These are phyloP conservation scores for Groenewaldozyma sp. DNA, from an alignment of 1,139 yeast genomes.

Conservation along the genomic window DNA sequence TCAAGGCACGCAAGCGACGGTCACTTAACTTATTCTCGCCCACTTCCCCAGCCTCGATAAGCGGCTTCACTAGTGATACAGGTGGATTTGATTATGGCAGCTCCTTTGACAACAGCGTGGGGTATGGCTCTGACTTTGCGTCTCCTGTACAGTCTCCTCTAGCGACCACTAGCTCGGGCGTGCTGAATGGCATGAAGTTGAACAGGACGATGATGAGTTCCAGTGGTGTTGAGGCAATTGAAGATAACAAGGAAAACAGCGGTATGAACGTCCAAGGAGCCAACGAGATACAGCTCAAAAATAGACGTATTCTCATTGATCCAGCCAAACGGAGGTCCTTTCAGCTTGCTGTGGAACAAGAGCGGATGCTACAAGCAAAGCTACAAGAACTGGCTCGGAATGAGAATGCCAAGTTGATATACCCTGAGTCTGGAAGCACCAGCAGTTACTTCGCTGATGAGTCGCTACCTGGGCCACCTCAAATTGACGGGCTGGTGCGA, in stretches of 20 bases:
- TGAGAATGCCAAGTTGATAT: conserved; percentile 24
- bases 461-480: too few relatives aligned
- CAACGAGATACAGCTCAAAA: neutral
- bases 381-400: conserved; percentile 26
- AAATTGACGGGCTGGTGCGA: too few relatives aligned
- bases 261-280: neutral
- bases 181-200: too few relatives aligned
- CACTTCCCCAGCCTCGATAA: conserved; percentile 8
- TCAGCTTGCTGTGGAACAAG: conserved; percentile 20
- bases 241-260: conserved; percentile 1
- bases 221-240: neutral
- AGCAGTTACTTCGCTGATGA: too few relatives aligned
- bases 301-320: neutral
- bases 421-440: neutral
- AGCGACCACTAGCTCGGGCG: too few relatives aligned
- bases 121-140: too few relatives aligned
- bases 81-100: neutral
- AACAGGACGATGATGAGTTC: too few relatives aligned
- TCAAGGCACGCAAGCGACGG: conserved; percentile 15
- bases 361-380: conserved; percentile 23
- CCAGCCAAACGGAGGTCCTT: conserved; percentile 10
- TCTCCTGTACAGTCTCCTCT: too few relatives aligned
- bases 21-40: conserved; percentile 15
- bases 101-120: too few relatives aligned
- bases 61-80: conserved; percentile 1